A percentile compares a stretch with the other conserved stretches of the same genome.
Evolutionary conservation across 1,284 basidiomycete species (phyloP).

Genomic region (Phaffia rhodozyma): DNA sequence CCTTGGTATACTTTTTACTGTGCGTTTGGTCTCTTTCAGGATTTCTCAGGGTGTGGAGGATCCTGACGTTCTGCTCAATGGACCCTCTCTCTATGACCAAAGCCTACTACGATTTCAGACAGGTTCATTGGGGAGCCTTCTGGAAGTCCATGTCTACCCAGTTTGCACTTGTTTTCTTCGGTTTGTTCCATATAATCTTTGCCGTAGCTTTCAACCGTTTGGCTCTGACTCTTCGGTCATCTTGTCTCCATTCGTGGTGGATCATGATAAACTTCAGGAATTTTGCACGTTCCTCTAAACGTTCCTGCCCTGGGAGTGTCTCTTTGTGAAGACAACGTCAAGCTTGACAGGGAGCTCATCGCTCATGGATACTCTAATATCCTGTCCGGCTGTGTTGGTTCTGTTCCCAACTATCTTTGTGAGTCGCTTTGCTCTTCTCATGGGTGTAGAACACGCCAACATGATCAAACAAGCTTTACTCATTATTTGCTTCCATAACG

Average conservation of each 20-base stretch:
- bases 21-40: conserved; percentile 34
- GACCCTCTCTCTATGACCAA: conserved; percentile 16
- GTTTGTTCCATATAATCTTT: no score
- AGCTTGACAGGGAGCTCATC: conserved; percentile 85
- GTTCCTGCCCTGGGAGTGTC: conserved; percentile 89
- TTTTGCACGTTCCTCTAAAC: conserved; percentile 86
- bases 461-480: neutral
- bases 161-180: conserved; percentile 40
- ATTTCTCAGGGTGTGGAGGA: neutral
- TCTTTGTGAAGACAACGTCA: conserved; percentile 71
- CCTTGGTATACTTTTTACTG: conserved; percentile 77
- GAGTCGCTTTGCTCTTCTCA: conserved; percentile 14
- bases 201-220: no score
- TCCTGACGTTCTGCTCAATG: neutral
- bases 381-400: conserved; percentile 3
- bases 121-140: conserved; percentile 51
- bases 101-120: conserved; percentile 44
- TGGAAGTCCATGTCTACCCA: conserved; percentile 71
- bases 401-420: conserved; percentile 39
- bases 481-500: conserved; percentile 49
- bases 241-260: conserved; percentile 4
- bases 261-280: conserved; percentile 39
- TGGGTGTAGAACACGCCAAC: neutral
- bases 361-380: conserved; percentile 83
- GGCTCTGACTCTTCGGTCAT: neutral